A percentile compares a stretch with the other conserved stretches of the same genome.
These are phyloP conservation scores for Fennellomyces sp. DNA, from an alignment of 371 early-diverging fungal species.

Conservation along the genomic window DNA sequence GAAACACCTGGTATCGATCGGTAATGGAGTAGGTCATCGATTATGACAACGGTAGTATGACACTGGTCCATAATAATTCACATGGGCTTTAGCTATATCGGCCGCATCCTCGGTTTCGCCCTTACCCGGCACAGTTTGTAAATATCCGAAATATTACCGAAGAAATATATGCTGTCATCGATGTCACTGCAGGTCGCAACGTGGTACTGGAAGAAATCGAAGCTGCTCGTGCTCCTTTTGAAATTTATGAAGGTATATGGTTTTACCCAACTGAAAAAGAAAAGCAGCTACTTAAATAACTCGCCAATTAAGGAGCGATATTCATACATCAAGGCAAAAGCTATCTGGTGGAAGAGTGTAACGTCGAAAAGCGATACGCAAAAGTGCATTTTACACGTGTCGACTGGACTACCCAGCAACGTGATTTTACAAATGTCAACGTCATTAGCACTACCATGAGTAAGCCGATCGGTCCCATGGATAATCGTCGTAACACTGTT, in stretches of 20 bases:
- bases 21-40: constrained; percentile 15
- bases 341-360: constrained; percentile 58
- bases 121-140: constrained; percentile 50
- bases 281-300: too few species aligned
- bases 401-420: constrained; percentile 56
- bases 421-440: constrained; percentile 59
- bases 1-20: constrained; percentile 29
- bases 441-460: constrained; percentile 27
- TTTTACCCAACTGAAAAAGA: too few species aligned
- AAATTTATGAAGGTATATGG: constrained; percentile 56
- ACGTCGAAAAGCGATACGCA: constrained; percentile 49
- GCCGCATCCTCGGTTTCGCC: constrained; percentile 43
- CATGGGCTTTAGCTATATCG: constrained; percentile 37
- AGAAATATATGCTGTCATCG: constrained; percentile 53
- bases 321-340: constrained; percentile 63
- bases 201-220: constrained; percentile 62
- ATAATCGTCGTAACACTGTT: constrained; percentile 19
- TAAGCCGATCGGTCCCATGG: constrained; percentile 5
- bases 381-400: constrained; percentile 49
- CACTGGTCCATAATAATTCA: background rate
- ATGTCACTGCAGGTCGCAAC: constrained; percentile 44
- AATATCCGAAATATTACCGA: constrained; percentile 52
- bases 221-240: constrained; percentile 52
- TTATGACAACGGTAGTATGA: background rate
- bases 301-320: constrained; percentile 53